Evolutionary conservation across 441 rosid genomes (phyloP).

Genomic region (Pelargonium cotyledonis): DNA sequence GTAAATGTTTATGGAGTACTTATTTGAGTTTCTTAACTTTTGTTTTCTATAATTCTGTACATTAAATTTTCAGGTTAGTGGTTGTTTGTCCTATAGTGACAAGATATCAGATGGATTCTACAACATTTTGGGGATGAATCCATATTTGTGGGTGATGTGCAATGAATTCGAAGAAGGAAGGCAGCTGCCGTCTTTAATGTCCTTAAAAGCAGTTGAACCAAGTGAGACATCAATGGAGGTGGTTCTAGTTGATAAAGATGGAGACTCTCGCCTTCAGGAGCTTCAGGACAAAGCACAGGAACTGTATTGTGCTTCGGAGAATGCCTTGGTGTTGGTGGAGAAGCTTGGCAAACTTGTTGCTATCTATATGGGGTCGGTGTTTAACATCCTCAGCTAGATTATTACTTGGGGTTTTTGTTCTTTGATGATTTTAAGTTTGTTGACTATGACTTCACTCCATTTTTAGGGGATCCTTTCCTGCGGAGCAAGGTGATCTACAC

Average conservation of each 20-base stretch:
- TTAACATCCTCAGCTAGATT: not conserved
- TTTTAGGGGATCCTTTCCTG: constrained; percentile 64
- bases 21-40: not conserved
- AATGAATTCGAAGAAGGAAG: constrained; percentile 61
- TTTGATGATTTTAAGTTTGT: constrained; percentile 11
- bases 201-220: constrained; percentile 68
- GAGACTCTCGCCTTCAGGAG: constrained; percentile 70
- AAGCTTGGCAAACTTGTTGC: constrained; percentile 85
- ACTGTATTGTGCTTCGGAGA: constrained; percentile 64
- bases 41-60: constrained; percentile 2
- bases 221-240: constrained; percentile 80
- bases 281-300: constrained; percentile 84
- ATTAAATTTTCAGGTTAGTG: constrained; percentile 57
- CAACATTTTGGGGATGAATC: constrained; percentile 89
- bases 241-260: constrained; percentile 64
- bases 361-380: constrained; percentile 72
- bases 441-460: constrained; percentile 22
- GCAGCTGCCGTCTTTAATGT: constrained; percentile 56
- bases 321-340: constrained; percentile 62
- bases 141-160: constrained; percentile 88
- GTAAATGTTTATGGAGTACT: not conserved
- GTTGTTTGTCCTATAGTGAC: constrained; percentile 80
- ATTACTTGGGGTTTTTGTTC: not conserved
- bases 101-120: constrained; percentile 89
- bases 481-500: constrained; percentile 78